phyloP scores from a whole-genome alignment of 2,329 filamentous ascomycete species.

The Diaporthe capsici region DNA sequence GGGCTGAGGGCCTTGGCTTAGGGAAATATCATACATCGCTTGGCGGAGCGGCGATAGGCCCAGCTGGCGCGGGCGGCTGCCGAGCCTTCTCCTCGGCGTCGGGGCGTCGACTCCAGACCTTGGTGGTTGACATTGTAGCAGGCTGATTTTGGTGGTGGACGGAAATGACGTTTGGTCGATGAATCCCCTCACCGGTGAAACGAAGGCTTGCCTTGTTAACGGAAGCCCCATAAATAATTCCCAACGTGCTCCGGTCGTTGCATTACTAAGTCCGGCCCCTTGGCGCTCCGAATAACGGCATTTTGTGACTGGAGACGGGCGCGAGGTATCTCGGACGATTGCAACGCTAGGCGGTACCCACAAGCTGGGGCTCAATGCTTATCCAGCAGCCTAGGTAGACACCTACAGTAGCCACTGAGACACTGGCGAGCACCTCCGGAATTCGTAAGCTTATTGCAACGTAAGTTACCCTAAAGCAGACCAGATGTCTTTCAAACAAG shows the following conservation, averaged over 20 bases:
- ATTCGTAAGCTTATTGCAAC: neutral
- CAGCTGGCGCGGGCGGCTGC: neutral
- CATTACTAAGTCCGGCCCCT: conserved; percentile 9
- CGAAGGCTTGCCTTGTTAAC: conserved; percentile 17
- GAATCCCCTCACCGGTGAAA: conserved; percentile 18
- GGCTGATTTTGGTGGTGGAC: neutral
- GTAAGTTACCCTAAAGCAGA: neutral
- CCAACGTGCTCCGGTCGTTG: neutral
- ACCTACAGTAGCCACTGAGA: neutral
- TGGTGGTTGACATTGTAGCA: conserved; percentile 16
- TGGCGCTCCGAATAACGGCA: conserved; percentile 7
- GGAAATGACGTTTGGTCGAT: conserved; percentile 1
- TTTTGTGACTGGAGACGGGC: neutral
- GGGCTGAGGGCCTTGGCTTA: neutral
- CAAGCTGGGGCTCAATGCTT: neutral
- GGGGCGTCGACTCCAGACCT: conserved; percentile 21
- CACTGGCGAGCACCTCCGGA: neutral
- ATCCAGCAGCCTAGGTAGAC: neutral
- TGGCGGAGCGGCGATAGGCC: conserved; percentile 42
- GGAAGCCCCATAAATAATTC: conserved; percentile 4
- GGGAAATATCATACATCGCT: conserved; percentile 41
- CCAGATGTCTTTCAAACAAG: neutral
- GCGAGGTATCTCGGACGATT: neutral
- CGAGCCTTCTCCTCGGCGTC: conserved; percentile 28
- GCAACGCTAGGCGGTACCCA: conserved; percentile 10